Evolutionary conservation across 2,329 filamentous ascomycete genomes (phyloP).

Genomic region (Exophiala phaeomuriformis): DNA sequence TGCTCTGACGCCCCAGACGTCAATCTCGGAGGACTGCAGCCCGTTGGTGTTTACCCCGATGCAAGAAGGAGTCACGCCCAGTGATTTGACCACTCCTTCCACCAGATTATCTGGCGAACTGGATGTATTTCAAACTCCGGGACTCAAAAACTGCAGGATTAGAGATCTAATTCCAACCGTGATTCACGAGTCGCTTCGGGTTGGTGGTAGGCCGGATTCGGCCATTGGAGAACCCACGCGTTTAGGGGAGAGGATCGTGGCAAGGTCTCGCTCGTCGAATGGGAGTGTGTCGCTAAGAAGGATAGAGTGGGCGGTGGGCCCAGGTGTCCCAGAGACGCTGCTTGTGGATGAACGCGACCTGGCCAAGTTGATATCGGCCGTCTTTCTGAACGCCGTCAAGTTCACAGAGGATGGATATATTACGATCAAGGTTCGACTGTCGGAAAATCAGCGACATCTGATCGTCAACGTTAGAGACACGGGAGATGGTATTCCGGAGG

Average conservation of each 20-base stretch:
- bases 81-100: conserved; percentile 14
- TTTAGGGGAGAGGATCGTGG: conserved; percentile 41
- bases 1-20: conserved; percentile 17
- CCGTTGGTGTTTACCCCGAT: conserved; percentile 15
- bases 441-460: conserved; percentile 47
- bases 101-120: conserved; percentile 15
- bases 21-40: conserved; percentile 9
- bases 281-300: conserved; percentile 39
- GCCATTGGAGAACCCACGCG: conserved; percentile 39
- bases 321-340: conserved; percentile 40
- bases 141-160: conserved; percentile 39
- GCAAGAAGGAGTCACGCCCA: conserved; percentile 8
- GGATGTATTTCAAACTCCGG: conserved; percentile 30
- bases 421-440: conserved; percentile 48
- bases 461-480: conserved; percentile 59
- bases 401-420: conserved; percentile 61
- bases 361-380: conserved; percentile 56
- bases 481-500: conserved; percentile 60
- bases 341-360: conserved; percentile 56
- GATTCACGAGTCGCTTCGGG: conserved; percentile 43
- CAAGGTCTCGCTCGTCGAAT: conserved; percentile 39
- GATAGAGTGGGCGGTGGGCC: conserved; percentile 44
- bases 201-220: conserved; percentile 43
- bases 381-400: conserved; percentile 61
- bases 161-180: conserved; percentile 41